These are phyloP conservation scores for Oenanthe javanica DNA, from an alignment of 140 eudicot species.

Conservation along the genomic window DNA sequence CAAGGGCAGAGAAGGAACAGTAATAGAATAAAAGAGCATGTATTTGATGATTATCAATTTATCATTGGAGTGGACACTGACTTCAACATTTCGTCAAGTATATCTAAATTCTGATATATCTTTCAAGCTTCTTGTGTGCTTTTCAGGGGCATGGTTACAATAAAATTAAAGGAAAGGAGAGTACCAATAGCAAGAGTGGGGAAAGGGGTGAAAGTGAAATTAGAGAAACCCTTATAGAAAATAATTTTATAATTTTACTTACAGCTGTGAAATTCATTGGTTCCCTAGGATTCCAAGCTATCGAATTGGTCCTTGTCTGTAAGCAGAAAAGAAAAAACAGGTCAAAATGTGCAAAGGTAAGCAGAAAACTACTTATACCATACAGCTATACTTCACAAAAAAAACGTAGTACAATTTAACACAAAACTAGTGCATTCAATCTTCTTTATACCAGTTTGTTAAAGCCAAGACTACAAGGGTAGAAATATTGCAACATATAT, in stretches of 20 bases:
- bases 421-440: neutral
- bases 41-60: neutral
- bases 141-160: neutral
- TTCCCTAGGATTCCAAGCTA: slow-evolving; percentile 96
- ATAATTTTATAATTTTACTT: slow-evolving; percentile 17
- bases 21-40: neutral
- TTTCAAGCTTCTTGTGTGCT: neutral
- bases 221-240: neutral
- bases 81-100: neutral
- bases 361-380: neutral
- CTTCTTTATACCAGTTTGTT: neutral
- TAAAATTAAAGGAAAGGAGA: neutral
- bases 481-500: neutral
- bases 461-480: neutral
- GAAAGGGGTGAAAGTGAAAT: neutral
- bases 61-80: neutral
- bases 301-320: slow-evolving; percentile 88
- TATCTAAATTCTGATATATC: neutral
- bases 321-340: slow-evolving; percentile 4
- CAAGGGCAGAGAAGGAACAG: neutral
- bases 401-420: neutral
- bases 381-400: neutral
- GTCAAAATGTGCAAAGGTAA: neutral
- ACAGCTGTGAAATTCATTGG: slow-evolving; percentile 99
- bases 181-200: neutral